These are phyloP conservation scores for Ustilago lituana DNA, from an alignment of 1,284 basidiomycete species.

Conservation along the genomic window DNA sequence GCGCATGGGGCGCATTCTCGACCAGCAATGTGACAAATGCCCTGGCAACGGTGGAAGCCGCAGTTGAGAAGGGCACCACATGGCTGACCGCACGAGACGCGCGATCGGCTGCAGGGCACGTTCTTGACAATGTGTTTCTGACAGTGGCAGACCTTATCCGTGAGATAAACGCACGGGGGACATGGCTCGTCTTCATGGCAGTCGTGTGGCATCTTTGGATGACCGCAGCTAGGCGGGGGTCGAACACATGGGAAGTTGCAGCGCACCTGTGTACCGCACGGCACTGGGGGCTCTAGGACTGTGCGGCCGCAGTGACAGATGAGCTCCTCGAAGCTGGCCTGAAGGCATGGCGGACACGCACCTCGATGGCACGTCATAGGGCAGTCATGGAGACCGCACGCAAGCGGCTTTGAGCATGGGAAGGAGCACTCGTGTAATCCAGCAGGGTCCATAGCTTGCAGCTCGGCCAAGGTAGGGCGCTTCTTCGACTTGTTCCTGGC, in stretches of 20 bases:
- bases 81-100: constrained; percentile 57
- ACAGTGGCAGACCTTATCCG: constrained; percentile 60
- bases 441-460: constrained; percentile 58
- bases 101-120: constrained; percentile 61
- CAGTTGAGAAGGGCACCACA: constrained; percentile 61
- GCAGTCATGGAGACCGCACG: constrained; percentile 61
- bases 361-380: constrained; percentile 63
- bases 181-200: constrained; percentile 63
- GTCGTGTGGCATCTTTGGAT: constrained; percentile 63
- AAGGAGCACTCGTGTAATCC: constrained; percentile 61
- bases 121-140: constrained; percentile 60
- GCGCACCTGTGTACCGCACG: constrained; percentile 58
- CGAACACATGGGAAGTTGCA: constrained; percentile 64
- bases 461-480: constrained; percentile 45
- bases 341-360: constrained; percentile 63
- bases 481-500: constrained; percentile 55
- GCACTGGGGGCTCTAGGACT: constrained; percentile 64
- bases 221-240: constrained; percentile 61
- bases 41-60: constrained; percentile 60
- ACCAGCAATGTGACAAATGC: constrained; percentile 57
- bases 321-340: constrained; percentile 64
- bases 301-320: constrained; percentile 64
- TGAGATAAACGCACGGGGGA: constrained; percentile 65
- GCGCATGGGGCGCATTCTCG: constrained; percentile 59
- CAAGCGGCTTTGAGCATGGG: constrained; percentile 56